Evolutionary conservation across 2,329 filamentous ascomycete species (phyloP), one percentile per base, ranked within the genome.

Genomic region (Verticillium zaregamsianum): DNA sequence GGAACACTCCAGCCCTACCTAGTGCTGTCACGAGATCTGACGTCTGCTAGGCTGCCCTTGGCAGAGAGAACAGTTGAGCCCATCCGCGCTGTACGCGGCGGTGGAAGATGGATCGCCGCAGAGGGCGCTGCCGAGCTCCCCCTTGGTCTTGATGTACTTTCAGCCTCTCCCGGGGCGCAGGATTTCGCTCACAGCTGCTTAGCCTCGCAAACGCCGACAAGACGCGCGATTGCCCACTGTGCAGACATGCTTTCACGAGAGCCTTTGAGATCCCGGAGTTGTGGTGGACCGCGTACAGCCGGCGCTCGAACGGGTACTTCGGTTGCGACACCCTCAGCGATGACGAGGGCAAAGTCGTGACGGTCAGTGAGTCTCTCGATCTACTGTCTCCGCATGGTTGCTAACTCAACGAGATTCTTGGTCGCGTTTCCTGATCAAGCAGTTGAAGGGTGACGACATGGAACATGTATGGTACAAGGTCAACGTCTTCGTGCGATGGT

Each of bases 261-360:
- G 59, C 28, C 0, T 73, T 74, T 52, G 31, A 28, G 2, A 72
- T 77, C 14, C 74, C 74, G 1, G 62, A 70, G 14, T 39, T 70
- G 0, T 79, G 74, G 73, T 79, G 76, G 76, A 69, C 73, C 1
- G 64, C 68, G 5, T 70, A 72, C 39, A 71, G 67, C 52, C 65
- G 65, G 15, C 71, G 71, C 39, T 71, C 75, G 2, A 79, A 78
- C n/a, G 77, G 76, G 0, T 76, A 77, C 35, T 76, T 79, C 63
- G 76, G 76, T 0, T 71, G 69, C 56, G 70, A 72, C 20, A 66
- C 62, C 11, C 65, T 57, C 5, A 52, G 64, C 6, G 60, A 65
- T 31, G 57, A 66, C 0, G 31, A 64, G 2, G 66, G 62, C 7
- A 37, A 58, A 31, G 20, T 49, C 3, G 35, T 60, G 2, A 65